Evolutionary conservation across 164 flowering plant species (phyloP), one percentile per base, ranked within the genome.

Genomic region (Nymphaea colorata): DNA sequence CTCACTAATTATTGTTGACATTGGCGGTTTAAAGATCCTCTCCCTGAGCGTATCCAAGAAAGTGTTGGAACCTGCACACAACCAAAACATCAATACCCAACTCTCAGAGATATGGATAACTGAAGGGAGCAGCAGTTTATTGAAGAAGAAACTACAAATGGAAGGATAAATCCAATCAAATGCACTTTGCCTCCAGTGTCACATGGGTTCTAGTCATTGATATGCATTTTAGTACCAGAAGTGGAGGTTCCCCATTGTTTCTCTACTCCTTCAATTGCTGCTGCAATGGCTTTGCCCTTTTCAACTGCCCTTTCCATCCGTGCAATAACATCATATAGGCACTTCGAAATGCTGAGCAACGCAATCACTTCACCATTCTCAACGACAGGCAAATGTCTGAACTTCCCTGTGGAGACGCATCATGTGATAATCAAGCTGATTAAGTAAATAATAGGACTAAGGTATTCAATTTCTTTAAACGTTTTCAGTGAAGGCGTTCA

Each of bases 251-350:
- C 96, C 98, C 98, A 95, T 64, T 85, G 80, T 78, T 85, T 95
- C 74, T 95, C 99, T 64, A 92, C 97, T 66, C 98, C 98, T 85
- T 95, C 99, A 78, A 95, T 96, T 66, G 99, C 98, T 65, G 98
- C 97, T 55, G 98, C 99, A 81, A 95, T 92, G 53, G 99, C 98
- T 76, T 92, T 95, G 55, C 98, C 99, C 70, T 95, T 95, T 74
- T 95, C 98, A 72, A 98, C 93, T 53, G 98, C 97, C 79, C 99
- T 87, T 74, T 95, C 99, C 93, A 95, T 80, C 41, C 99, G 91
- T 64, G 97, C 99, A 81, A 95, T 95, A 59, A 97, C 99, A 87
- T 95, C 99, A 72, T 95, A 95, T 44, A 95, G 75, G 72, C 99
- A 95, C 79, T 95, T 95, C 43, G 99, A 93, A 77, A 95, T 95